These are phyloP conservation scores for Jacaranda copaia DNA, from an alignment of 257 asterid species.

Conservation along the genomic window DNA sequence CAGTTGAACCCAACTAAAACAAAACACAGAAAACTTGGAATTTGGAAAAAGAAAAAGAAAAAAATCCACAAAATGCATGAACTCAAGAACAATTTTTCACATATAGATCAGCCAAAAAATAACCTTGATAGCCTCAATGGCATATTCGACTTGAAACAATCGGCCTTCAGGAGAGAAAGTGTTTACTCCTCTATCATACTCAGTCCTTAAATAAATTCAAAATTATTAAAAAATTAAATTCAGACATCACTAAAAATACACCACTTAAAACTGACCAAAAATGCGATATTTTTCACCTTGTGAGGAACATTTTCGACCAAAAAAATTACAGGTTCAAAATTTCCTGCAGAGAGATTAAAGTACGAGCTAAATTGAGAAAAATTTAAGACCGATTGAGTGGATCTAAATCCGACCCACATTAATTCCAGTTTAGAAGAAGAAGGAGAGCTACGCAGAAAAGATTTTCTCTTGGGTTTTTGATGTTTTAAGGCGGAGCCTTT, in stretches of 20 bases:
- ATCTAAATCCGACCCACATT: slow-evolving; percentile 43
- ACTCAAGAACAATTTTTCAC: not conserved
- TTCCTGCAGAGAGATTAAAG: slow-evolving; percentile 42
- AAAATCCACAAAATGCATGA: not conserved
- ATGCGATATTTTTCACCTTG: slow-evolving; percentile 53
- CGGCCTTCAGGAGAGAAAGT: slow-evolving; percentile 97
- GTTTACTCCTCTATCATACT: slow-evolving; percentile 93
- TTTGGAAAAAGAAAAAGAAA: not conserved
- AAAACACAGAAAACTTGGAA: not conserved
- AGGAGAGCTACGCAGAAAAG: not conserved
- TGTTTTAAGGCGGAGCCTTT: slow-evolving; percentile 29
- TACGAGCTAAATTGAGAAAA: slow-evolving; percentile 8
- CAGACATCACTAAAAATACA: not conserved
- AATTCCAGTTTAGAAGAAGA: slow-evolving; percentile 20
- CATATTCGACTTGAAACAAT: slow-evolving; percentile 90
- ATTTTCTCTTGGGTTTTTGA: not conserved
- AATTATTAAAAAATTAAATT: not conserved
- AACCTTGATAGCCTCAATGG: slow-evolving; percentile 94
- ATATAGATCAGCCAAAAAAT: not conserved
- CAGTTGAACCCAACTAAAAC: slow-evolving; percentile 77
- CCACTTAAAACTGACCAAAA: slow-evolving; percentile 16
- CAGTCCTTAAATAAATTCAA: slow-evolving; percentile 60
- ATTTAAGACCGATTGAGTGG: slow-evolving; percentile 25
- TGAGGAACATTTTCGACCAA: slow-evolving; percentile 72
- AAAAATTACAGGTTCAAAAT: slow-evolving; percentile 32